Base-by-base conservation (phyloP, 805 yeast genomes). In the Wickerhamomyces pijperi region DNA sequence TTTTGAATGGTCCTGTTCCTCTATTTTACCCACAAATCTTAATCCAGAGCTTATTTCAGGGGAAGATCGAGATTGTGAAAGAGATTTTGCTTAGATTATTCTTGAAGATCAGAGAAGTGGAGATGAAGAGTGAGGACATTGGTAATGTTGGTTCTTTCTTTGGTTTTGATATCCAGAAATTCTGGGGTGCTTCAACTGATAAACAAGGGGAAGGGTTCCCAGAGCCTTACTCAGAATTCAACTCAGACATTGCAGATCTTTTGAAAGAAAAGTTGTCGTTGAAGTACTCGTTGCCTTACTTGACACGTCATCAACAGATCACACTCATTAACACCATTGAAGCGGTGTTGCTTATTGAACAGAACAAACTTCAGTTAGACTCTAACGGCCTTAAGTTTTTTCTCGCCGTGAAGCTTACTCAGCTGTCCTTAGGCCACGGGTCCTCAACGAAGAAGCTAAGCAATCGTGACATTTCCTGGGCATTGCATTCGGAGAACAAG, bases 221-320 rank as follows among this genome's bases (percentile, higher is more conserved):
- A 9, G 70, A 66, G 42, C 65, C 68, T 5, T 66, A 58, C 39
- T 55, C 55, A 1, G 46, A 48, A 16, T 78, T 76, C 47, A 65
- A 64, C 41, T 49, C 54, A 9, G 50, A 55, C 3, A 65, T 75
- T 16, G 66, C 74, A 3, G 66, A 61, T 1, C 55, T 71, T 3
- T 60, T 88, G 18, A 60, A 67, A 14, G 82, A 79, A 18, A 74
- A 74, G 43, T 62, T 88, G 38, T 74, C 76, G 33, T n/a, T 31
- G 33, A 76, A 72, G 42, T 64, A 72, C 5, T 68, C 90, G 2
- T 61, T 88, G 20, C 96, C 96, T 0, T 78, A 79, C 44, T 56
- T 88, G 21, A 86, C 95, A 0, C 76, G 95, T 43, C 97, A 88
- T 60, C 96, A 88, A 56, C 97, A 88, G 53, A 76, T 80, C 21